Conservation (phyloP, 2,329 filamentous ascomycete genomes). For the Emmonsiellopsis sp. region DNA sequence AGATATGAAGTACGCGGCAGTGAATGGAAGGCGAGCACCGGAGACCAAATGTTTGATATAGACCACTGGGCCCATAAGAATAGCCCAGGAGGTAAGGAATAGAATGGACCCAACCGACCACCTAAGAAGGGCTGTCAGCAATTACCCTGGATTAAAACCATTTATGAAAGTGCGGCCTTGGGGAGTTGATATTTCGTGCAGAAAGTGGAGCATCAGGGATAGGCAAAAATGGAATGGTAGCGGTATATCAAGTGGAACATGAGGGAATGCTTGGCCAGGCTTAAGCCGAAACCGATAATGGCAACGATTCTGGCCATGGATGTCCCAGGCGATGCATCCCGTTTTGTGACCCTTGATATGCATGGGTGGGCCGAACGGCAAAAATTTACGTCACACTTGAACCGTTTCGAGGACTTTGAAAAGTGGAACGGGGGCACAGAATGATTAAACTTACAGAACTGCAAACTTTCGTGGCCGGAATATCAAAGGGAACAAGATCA, state of each 20-base stretch:
- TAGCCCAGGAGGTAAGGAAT: slow-evolving; percentile 86
- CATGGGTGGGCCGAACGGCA: not conserved
- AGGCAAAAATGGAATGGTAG: not conserved
- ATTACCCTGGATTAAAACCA: not conserved
- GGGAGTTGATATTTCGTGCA: not conserved
- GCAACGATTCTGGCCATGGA: not conserved
- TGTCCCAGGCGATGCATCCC: not conserved
- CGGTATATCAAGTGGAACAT: not conserved
- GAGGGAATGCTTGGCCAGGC: not conserved
- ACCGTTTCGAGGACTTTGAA: slow-evolving; percentile 13
- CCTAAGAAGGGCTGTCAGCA: slow-evolving; percentile 41
- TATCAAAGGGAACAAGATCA: slow-evolving; percentile 78
- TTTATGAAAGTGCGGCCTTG: not conserved
- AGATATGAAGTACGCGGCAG: slow-evolving; percentile 87
- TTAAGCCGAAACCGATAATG: not conserved
- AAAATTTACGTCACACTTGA: not conserved
- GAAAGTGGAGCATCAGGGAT: not conserved
- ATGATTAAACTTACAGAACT: slow-evolving; percentile 67
- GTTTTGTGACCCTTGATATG: not conserved
- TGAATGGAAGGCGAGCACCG: slow-evolving; percentile 78
- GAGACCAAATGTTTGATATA: slow-evolving; percentile 82
- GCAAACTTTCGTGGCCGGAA: slow-evolving; percentile 87
- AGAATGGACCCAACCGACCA: slow-evolving; percentile 90
- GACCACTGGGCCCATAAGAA: slow-evolving; percentile 80
- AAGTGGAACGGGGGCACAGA: slow-evolving; percentile 14